phyloP scores from a whole-genome alignment of 495 filamentous ascomycete genomes.

The Daldinia concentrica region DNA sequence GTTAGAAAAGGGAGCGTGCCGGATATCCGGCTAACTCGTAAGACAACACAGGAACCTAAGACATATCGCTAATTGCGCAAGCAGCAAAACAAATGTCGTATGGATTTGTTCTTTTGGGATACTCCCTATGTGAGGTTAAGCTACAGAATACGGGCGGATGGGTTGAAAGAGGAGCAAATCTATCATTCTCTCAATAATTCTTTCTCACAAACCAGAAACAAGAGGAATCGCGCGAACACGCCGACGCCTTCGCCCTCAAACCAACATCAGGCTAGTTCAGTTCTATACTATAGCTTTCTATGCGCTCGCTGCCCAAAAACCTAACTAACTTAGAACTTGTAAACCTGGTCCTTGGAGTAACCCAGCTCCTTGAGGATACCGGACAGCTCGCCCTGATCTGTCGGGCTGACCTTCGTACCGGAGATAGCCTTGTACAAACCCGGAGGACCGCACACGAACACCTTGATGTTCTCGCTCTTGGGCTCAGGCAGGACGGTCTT shows the following conservation, averaged over 20 bases:
- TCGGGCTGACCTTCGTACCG: conserved; percentile 85
- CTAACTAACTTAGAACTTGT: conserved; percentile 78
- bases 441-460: conserved; percentile 91
- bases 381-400: conserved; percentile 89
- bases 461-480: conserved; percentile 87
- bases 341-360: conserved; percentile 93
- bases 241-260: background rate
- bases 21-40: background rate
- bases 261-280: background rate
- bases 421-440: conserved; percentile 93
- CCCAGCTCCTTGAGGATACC: conserved; percentile 90
- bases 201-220: conserved; percentile 4
- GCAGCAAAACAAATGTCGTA: background rate
- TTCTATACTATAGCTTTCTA: conserved; percentile 8
- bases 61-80: conserved; percentile 9
- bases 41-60: background rate
- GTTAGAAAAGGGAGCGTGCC: conserved; percentile 16
- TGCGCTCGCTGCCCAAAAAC: background rate
- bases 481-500: conserved; percentile 94
- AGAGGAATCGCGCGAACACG: background rate
- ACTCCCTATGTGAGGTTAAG: background rate
- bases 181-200: conserved; percentile 8
- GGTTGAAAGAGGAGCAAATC: background rate
- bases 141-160: conserved; percentile 17
- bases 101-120: conserved; percentile 5